phyloP scores from a whole-genome alignment of 495 filamentous ascomycete genomes.

The Neurospora sp. region DNA sequence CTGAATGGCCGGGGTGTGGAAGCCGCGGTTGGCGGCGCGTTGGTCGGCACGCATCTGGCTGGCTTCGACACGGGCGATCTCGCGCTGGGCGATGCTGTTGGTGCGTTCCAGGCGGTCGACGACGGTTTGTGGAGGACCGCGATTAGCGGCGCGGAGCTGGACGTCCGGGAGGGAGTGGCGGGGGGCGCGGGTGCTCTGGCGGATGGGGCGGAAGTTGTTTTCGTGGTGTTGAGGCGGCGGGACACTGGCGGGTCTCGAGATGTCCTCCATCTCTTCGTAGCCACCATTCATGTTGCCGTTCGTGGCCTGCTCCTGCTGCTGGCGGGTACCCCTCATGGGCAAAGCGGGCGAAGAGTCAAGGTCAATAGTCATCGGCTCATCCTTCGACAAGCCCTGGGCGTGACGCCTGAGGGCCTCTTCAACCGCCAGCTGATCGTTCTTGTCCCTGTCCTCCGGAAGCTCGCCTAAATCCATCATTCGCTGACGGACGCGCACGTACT shows the following conservation, averaged over 20 bases:
- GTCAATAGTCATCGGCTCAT: not conserved
- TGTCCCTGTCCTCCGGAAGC: conserved; percentile 28
- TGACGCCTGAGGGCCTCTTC: conserved; percentile 35
- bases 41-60: conserved; percentile 27
- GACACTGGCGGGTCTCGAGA: conserved; percentile 2
- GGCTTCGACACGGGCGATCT: conserved; percentile 35
- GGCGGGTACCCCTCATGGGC: conserved; percentile 11
- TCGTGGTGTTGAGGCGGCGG: conserved; percentile 11
- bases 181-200: conserved; percentile 20
- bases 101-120: conserved; percentile 26
- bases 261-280: conserved; percentile 7
- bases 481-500: conserved; percentile 44
- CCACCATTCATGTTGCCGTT: conserved; percentile 5
- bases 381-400: conserved; percentile 15
- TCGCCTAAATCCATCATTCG: conserved; percentile 38
- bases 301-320: not conserved
- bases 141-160: conserved; percentile 23
- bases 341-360: conserved; percentile 3
- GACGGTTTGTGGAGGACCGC: conserved; percentile 4
- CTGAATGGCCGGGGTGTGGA: not conserved
- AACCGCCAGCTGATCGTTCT: conserved; percentile 39
- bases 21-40: conserved; percentile 24
- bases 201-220: conserved; percentile 1
- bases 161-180: conserved; percentile 21
- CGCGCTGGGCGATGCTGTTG: conserved; percentile 29